Percentiles rank a stretch among this genome's conserved stretches.
Evolutionary conservation across 176 grass and related monocot species (phyloP).

Genomic region (Themeda triandra): DNA sequence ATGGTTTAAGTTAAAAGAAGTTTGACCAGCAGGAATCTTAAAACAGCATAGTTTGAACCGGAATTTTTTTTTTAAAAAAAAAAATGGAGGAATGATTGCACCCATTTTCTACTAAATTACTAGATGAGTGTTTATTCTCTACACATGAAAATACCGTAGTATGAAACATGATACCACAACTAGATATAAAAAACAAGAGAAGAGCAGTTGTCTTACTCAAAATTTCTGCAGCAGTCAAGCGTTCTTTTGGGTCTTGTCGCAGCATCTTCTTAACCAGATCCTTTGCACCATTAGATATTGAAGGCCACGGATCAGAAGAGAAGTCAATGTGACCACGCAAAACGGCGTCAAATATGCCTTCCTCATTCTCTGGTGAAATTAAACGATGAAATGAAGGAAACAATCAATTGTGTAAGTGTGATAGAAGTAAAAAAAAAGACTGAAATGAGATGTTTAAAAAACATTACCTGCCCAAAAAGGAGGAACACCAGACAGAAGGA

Average conservation of each 20-base stretch:
- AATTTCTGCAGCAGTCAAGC: slow-evolving; percentile 87
- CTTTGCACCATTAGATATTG: slow-evolving; percentile 79
- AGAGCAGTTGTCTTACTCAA: slow-evolving; percentile 52
- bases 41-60: background rate
- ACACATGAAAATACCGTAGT: too few relatives aligned
- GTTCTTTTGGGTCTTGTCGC: slow-evolving; percentile 81
- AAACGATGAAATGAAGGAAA: background rate
- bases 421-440: background rate
- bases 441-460: background rate
- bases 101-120: background rate
- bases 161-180: background rate
- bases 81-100: background rate
- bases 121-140: background rate
- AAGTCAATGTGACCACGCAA: slow-evolving; percentile 80
- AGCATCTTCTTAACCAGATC: slow-evolving; percentile 96
- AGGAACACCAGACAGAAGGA: slow-evolving; percentile 95
- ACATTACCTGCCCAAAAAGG: slow-evolving; percentile 93
- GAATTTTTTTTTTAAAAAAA: slow-evolving; percentile 17
- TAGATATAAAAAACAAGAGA: slow-evolving; percentile 19
- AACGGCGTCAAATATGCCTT: slow-evolving; percentile 90
- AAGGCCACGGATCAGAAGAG: slow-evolving; percentile 90
- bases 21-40: background rate
- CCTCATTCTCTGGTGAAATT: slow-evolving; percentile 81
- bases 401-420: background rate
- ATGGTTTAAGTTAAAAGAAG: background rate